Evolutionary conservation across 2,329 filamentous ascomycete species (phyloP).

Genomic region (Colletotrichum theobromicola): DNA sequence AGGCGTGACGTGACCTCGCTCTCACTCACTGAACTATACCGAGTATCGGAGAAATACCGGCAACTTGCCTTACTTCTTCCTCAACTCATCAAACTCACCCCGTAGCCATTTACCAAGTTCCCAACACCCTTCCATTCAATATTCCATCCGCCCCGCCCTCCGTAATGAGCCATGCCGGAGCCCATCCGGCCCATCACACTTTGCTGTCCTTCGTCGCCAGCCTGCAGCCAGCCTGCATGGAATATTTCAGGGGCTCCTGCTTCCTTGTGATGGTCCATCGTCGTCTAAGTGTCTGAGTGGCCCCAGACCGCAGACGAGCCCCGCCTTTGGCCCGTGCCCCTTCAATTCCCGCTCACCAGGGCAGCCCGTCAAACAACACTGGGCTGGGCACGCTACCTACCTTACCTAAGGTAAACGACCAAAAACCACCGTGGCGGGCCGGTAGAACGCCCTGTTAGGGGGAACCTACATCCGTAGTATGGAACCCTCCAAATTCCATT

Average conservation of each 20-base stretch:
- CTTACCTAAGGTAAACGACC: background rate
- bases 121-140: background rate
- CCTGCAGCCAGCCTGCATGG: background rate
- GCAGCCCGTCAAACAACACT: background rate
- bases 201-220: background rate
- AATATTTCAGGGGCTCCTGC: background rate
- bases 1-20: background rate
- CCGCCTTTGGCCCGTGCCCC: background rate
- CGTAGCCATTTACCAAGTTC: background rate
- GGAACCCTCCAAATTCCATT: background rate
- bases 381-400: background rate
- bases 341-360: background rate
- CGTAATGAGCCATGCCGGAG: background rate
- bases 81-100: slow-evolving; percentile 12
- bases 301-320: background rate
- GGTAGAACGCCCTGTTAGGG: background rate
- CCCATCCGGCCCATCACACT: background rate
- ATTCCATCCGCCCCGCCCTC: background rate
- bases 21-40: background rate
- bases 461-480: too few species aligned
- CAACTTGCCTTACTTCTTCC: background rate
- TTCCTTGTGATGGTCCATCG: background rate
- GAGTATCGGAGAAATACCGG: background rate
- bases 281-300: background rate
- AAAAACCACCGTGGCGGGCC: background rate